phyloP scores from a whole-genome alignment of 169 alveolate genomes.

The Plasmodium gonderi region DNA sequence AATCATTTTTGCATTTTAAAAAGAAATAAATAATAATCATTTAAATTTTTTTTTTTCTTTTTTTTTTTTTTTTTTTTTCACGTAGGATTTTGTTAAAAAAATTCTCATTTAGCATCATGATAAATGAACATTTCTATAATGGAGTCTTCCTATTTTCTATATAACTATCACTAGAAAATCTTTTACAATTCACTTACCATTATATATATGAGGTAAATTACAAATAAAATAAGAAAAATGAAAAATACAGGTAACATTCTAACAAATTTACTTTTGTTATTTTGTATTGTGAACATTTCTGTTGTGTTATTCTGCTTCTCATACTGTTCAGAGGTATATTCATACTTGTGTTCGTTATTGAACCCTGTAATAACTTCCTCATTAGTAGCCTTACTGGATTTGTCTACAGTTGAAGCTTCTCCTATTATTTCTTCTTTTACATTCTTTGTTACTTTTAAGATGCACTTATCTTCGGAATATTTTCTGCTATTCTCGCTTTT shows the following conservation, averaged over 20 bases:
- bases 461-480: conserved; percentile 29
- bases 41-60: neutral
- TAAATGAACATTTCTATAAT: neutral
- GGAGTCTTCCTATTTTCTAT: neutral
- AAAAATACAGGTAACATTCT: conserved; percentile 57
- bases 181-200: no score
- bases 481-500: conserved; percentile 12
- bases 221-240: conserved; percentile 42
- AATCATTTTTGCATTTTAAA: neutral
- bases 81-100: neutral
- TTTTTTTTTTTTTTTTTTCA: neutral
- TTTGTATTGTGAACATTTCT: conserved; percentile 16
- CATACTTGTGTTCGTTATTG: neutral
- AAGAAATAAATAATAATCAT: neutral
- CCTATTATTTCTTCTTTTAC: conserved; percentile 3
- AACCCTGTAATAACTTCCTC: neutral
- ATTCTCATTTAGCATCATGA: neutral
- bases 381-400: neutral
- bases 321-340: neutral
- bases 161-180: neutral
- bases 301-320: neutral
- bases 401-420: neutral
- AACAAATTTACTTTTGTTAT: conserved; percentile 30
- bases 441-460: conserved; percentile 1
- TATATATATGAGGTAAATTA: conserved; percentile 55